Conservation (phyloP, 2,329 filamentous ascomycete genomes). For the Pestalotiopsis sp. region DNA sequence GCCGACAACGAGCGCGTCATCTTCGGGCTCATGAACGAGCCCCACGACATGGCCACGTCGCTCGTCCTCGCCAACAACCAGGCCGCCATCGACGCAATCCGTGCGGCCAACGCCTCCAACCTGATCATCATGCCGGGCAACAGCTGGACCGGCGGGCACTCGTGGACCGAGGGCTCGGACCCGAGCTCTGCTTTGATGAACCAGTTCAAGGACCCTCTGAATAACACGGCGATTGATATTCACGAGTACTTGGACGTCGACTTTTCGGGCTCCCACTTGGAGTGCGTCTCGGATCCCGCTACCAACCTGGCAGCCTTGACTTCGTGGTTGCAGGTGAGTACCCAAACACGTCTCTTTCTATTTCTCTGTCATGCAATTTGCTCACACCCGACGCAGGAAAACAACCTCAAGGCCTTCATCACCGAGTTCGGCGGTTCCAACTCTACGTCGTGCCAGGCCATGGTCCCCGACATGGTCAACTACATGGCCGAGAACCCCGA, state of each 20-base stretch:
- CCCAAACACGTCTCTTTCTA: not conserved
- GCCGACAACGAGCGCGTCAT: constrained; percentile 49
- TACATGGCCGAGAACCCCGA: constrained; percentile 49
- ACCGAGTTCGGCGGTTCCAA: constrained; percentile 53
- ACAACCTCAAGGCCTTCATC: constrained; percentile 50
- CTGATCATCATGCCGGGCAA: constrained; percentile 53
- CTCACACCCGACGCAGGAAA: constrained; percentile 21
- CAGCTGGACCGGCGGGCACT: constrained; percentile 51
- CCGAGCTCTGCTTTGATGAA: constrained; percentile 41
- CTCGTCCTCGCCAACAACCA: constrained; percentile 51
- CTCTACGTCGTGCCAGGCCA: constrained; percentile 42
- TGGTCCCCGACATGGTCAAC: constrained; percentile 44
- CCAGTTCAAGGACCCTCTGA: constrained; percentile 46
- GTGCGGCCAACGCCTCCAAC: constrained; percentile 44
- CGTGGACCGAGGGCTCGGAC: constrained; percentile 45
- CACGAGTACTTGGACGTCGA: constrained; percentile 56
- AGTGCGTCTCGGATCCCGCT: constrained; percentile 42
- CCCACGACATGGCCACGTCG: constrained; percentile 50
- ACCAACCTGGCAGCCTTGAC: constrained; percentile 44
- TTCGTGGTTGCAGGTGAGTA: constrained; percentile 43
- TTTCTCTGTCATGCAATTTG: not conserved
- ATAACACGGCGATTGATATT: constrained; percentile 53
- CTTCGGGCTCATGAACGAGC: constrained; percentile 54
- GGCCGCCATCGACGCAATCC: constrained; percentile 48
- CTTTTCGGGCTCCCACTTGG: constrained; percentile 45